These are phyloP conservation scores for Exserohilum rostratum DNA, from an alignment of 2,329 filamentous ascomycete species.

Conservation along the genomic window DNA sequence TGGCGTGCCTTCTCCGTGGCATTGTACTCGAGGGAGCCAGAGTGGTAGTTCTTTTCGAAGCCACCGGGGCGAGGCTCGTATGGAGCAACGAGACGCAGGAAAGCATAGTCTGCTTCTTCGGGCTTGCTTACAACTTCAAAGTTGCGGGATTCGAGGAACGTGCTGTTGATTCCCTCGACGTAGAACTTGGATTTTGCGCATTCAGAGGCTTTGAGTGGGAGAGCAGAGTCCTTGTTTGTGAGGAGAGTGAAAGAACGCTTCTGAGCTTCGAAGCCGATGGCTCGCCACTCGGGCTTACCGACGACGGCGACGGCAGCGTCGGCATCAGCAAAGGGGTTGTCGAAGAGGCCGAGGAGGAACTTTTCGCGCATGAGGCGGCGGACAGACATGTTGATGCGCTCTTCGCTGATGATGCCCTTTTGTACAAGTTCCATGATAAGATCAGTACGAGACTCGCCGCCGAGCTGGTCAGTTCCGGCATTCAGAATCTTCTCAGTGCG, in stretches of 20 bases:
- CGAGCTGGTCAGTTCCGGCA: conserved; percentile 60
- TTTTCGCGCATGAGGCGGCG: conserved; percentile 57
- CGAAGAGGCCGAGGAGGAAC: conserved; percentile 59
- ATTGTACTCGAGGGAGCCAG: conserved; percentile 52
- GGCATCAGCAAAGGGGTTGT: conserved; percentile 58
- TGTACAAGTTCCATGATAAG: conserved; percentile 57
- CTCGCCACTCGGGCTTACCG: conserved; percentile 53
- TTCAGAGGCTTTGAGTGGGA: conserved; percentile 33
- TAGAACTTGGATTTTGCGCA: conserved; percentile 42
- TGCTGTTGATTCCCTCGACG: conserved; percentile 44
- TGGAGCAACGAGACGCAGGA: conserved; percentile 50
- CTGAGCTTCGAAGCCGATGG: conserved; percentile 48
- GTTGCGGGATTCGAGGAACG: conserved; percentile 39
- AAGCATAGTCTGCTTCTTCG: conserved; percentile 51
- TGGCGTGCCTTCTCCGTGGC: conserved; percentile 48
- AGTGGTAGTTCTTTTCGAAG: conserved; percentile 50
- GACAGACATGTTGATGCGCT: conserved; percentile 56
- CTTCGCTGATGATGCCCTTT: conserved; percentile 50
- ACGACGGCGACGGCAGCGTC: conserved; percentile 51
- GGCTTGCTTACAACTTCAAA: conserved; percentile 44
- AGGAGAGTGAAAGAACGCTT: conserved; percentile 47
- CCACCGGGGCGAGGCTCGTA: conserved; percentile 52
- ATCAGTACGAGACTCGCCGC: conserved; percentile 57
- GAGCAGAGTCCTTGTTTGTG: conserved; percentile 41
- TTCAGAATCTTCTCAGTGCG: conserved; percentile 54